A percentile compares a stretch with the other conserved stretches of the same genome.
These are phyloP conservation scores for Lablab purpureus DNA, from an alignment of 306 rosid species.

Conservation along the genomic window DNA sequence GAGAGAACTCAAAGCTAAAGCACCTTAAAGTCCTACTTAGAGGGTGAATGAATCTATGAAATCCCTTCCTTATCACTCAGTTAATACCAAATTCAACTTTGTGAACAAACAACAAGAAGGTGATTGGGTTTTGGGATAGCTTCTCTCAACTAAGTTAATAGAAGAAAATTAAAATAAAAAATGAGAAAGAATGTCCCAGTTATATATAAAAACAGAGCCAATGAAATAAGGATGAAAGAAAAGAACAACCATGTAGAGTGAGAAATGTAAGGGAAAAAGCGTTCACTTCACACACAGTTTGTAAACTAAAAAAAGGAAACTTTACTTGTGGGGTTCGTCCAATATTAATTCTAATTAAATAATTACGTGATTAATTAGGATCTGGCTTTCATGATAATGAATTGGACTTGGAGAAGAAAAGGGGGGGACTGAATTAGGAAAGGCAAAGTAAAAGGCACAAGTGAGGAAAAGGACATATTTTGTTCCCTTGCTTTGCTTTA, in stretches of 20 bases:
- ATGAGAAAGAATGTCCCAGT: slow-evolving; percentile 30
- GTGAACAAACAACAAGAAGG: slow-evolving; percentile 58
- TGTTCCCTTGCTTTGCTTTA: slow-evolving; percentile 3
- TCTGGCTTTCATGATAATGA: slow-evolving; percentile 16
- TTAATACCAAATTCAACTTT: slow-evolving; percentile 68
- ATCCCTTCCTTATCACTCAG: slow-evolving; percentile 63
- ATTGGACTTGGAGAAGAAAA: slow-evolving; percentile 33
- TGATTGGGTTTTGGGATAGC: slow-evolving; percentile 47
- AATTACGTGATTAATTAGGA: not conserved
- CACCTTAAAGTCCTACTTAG: slow-evolving; percentile 42
- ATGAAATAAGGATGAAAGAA: slow-evolving; percentile 40
- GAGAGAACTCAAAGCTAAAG: slow-evolving; percentile 48
- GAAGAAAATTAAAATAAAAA: not conserved
- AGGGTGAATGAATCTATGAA: slow-evolving; percentile 48
- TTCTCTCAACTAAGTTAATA: slow-evolving; percentile 44
- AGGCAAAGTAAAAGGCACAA: slow-evolving; percentile 14
- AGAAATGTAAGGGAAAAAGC: slow-evolving; percentile 45
- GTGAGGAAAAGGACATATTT: slow-evolving; percentile 57
- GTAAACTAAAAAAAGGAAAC: slow-evolving; percentile 43
- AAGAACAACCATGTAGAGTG: slow-evolving; percentile 52
- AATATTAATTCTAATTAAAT: not conserved
- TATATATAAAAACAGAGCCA: slow-evolving; percentile 45
- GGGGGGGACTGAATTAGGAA: not conserved
- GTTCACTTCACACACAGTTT: slow-evolving; percentile 29
- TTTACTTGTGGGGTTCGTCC: slow-evolving; percentile 45